A percentile compares a stretch with the other conserved stretches of the same genome.
Evolutionary conservation across 441 rosid species (phyloP).

Genomic region (Gossypium gossypioides): DNA sequence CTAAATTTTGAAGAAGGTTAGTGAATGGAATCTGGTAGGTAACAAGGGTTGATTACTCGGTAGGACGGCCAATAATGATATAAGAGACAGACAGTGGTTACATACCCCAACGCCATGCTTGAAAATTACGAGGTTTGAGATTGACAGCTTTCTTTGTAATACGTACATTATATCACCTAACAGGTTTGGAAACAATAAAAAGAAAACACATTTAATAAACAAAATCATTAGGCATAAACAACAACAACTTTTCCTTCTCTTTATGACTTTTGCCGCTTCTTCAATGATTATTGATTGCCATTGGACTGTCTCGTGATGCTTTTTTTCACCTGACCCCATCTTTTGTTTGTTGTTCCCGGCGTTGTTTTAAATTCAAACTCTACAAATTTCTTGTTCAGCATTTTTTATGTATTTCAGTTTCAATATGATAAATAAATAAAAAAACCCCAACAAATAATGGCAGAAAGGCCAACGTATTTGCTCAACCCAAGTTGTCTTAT

Average conservation of each 20-base stretch:
- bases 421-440: no score
- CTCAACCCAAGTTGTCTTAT: not conserved
- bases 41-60: not conserved
- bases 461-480: not conserved
- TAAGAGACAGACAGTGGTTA: not conserved
- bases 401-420: not conserved
- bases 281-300: conserved; percentile 8
- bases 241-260: conserved; percentile 14
- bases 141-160: not conserved
- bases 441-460: not conserved
- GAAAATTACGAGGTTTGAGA: conserved; percentile 16
- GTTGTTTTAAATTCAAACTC: not conserved
- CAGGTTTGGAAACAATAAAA: not conserved
- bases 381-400: not conserved
- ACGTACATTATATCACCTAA: not conserved
- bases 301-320: not conserved
- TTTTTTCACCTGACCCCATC: not conserved
- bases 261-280: conserved; percentile 16
- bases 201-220: not conserved
- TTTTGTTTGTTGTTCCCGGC: not conserved
- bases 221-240: not conserved
- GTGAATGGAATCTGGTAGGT: not conserved
- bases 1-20: not conserved
- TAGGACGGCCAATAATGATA: not conserved
- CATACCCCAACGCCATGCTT: not conserved